These are phyloP conservation scores for Batkoa obscura DNA, from an alignment of 371 early-diverging fungal genomes.

Conservation along the genomic window DNA sequence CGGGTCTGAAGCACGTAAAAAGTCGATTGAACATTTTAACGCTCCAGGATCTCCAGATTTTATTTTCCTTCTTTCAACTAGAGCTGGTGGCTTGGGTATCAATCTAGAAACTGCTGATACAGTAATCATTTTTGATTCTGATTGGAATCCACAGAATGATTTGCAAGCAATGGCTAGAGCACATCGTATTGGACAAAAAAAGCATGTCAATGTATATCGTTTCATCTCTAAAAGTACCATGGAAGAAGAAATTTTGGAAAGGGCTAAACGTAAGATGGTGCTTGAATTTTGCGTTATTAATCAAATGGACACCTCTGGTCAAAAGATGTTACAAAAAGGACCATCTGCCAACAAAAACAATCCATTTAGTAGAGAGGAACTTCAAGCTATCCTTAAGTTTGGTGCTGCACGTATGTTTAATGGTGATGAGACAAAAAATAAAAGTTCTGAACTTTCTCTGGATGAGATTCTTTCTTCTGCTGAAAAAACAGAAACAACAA, in stretches of 20 bases:
- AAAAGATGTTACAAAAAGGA: conserved; percentile 32
- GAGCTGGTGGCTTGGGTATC: conserved; percentile 98
- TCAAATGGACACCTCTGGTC: conserved; percentile 92
- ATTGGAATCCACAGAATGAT: conserved; percentile 99
- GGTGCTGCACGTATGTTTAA: conserved; percentile 93
- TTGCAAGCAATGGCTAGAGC: conserved; percentile 99
- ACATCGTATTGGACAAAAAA: conserved; percentile 98
- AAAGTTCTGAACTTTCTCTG: conserved; percentile 78
- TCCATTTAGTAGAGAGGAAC: conserved; percentile 60
- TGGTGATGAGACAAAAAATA: conserved; percentile 38
- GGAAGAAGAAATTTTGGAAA: conserved; percentile 95
- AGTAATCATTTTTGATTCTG: conserved; percentile 98
- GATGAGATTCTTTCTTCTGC: conserved; percentile 89
- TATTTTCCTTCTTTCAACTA: conserved; percentile 93
- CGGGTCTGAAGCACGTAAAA: conserved; percentile 76
- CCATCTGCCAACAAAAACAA: conserved; percentile 15
- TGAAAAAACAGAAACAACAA: conserved; percentile 70
- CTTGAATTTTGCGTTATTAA: conserved; percentile 94
- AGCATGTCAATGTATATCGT: conserved; percentile 94
- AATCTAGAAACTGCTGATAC: conserved; percentile 97
- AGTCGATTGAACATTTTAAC: conserved; percentile 96
- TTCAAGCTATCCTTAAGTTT: conserved; percentile 87
- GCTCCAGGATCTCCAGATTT: conserved; percentile 92
- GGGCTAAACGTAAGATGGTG: conserved; percentile 97
- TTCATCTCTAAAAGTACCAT: conserved; percentile 95